A percentile compares a stretch with the other conserved stretches of the same genome.
Evolutionary conservation across 805 yeast species (phyloP).

Genomic region (Candida michaelii): DNA sequence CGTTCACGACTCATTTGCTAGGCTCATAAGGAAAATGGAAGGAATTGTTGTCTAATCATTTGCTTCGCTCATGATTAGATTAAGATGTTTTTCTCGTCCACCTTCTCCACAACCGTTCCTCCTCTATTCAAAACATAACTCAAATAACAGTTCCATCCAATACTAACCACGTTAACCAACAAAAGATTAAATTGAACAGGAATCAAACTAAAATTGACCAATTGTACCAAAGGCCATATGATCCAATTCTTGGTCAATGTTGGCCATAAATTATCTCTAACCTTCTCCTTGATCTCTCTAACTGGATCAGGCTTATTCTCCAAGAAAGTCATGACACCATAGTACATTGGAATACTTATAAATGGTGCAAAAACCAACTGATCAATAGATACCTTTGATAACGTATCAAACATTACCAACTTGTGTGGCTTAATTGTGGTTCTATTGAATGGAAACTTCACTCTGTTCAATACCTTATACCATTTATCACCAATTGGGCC

Average conservation of each 20-base stretch:
- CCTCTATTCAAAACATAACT: constrained; percentile 36
- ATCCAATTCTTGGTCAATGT: constrained; percentile 76
- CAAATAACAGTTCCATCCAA: constrained; percentile 82
- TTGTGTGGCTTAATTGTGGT: neutral
- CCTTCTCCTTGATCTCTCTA: constrained; percentile 40
- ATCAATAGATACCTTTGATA: constrained; percentile 60
- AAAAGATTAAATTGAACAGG: constrained; percentile 72
- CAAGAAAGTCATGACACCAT: constrained; percentile 61
- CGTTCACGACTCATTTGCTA: no score
- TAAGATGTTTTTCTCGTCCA: neutral
- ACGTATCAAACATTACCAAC: constrained; percentile 17
- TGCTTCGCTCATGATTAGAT: no score
- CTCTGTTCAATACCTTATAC: constrained; percentile 53
- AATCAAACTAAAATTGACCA: constrained; percentile 69
- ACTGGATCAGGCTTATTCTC: constrained; percentile 48
- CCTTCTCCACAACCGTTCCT: neutral
- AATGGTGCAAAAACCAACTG: constrained; percentile 78
- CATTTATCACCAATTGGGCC: constrained; percentile 75
- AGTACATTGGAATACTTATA: constrained; percentile 69
- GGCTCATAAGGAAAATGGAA: no score
- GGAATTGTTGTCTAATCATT: no score
- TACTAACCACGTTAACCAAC: constrained; percentile 67
- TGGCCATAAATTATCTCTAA: constrained; percentile 56
- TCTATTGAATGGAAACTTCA: constrained; percentile 21
- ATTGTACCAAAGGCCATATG: constrained; percentile 90